Conservation (phyloP, 192 early-diverging fungal species). For the Glomus cerebriforme region DNA sequence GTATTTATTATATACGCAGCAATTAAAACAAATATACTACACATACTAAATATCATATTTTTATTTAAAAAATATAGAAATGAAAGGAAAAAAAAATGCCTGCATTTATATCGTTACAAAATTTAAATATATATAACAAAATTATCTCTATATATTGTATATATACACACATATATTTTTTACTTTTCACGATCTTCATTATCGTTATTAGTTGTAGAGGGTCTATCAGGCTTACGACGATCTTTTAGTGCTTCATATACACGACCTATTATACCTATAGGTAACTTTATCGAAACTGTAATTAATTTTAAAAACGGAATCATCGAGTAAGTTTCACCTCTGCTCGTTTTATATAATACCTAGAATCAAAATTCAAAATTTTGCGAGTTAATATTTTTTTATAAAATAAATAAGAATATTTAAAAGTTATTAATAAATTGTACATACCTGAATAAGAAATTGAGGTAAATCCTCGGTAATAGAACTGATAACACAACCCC, state of each 20-base stretch:
- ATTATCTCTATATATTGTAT: too few species aligned
- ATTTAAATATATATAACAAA: too few species aligned
- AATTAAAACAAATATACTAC: too few species aligned
- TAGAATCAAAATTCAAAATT: not conserved
- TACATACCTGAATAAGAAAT: constrained; percentile 17
- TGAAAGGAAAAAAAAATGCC: too few species aligned
- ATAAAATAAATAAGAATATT: not conserved
- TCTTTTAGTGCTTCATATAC: not conserved
- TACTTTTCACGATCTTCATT: too few species aligned
- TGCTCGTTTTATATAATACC: not conserved
- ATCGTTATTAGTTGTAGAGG: too few species aligned
- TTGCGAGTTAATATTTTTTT: not conserved
- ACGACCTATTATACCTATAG: not conserved
- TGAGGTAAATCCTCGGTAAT: constrained; percentile 2
- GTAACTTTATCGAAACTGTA: not conserved
- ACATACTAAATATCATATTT: too few species aligned
- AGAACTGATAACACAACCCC: not conserved
- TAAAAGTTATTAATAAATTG: not conserved
- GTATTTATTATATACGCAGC: too few species aligned
- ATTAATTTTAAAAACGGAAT: not conserved
- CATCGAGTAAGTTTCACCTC: not conserved
- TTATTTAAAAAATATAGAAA: too few species aligned
- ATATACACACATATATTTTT: too few species aligned
- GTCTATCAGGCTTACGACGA: too few species aligned
- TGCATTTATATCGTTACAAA: too few species aligned